Percentiles rank a stretch among this genome's conserved stretches.
Evolutionary conservation across 805 yeast species (phyloP).

Genomic region (Ogataea thermomethanolica): DNA sequence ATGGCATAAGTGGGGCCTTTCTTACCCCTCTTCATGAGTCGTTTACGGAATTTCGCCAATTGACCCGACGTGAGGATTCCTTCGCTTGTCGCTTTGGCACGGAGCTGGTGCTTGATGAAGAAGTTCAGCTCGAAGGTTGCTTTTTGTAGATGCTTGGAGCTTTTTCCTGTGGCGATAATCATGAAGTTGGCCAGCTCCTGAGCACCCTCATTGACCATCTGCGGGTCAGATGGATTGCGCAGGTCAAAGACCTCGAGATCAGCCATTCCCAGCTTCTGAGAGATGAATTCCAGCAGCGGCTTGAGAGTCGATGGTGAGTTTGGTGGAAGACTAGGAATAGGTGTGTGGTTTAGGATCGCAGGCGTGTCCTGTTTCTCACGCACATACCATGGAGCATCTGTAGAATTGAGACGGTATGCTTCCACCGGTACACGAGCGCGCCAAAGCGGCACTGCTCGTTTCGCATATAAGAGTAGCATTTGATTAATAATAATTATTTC

Average conservation of each 20-base stretch:
- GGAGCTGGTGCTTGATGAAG: slow-evolving; percentile 51
- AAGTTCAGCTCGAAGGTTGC: slow-evolving; percentile 60
- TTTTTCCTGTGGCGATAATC: slow-evolving; percentile 72
- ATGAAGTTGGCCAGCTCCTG: slow-evolving; percentile 43
- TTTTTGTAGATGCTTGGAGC: slow-evolving; percentile 69
- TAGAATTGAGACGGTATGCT: slow-evolving; percentile 1
- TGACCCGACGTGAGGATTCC: slow-evolving; percentile 65
- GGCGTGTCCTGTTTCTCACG: slow-evolving; percentile 26
- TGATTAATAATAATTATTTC: not conserved
- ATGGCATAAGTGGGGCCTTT: slow-evolving; percentile 51
- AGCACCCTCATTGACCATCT: slow-evolving; percentile 28
- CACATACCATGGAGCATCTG: slow-evolving; percentile 33
- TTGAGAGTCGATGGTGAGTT: slow-evolving; percentile 52
- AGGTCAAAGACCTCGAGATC: slow-evolving; percentile 66
- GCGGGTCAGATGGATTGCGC: slow-evolving; percentile 34
- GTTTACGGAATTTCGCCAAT: slow-evolving; percentile 46
- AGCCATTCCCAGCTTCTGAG: slow-evolving; percentile 59
- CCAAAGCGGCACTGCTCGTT: slow-evolving; percentile 1
- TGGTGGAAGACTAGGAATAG: slow-evolving; percentile 57
- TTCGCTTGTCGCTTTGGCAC: slow-evolving; percentile 53
- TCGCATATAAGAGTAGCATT: not conserved
- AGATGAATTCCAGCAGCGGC: slow-evolving; percentile 44
- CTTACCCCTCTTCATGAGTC: slow-evolving; percentile 52
- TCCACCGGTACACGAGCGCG: not conserved
- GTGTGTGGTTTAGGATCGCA: slow-evolving; percentile 23